Conservation (phyloP, 1,284 basidiomycete species). For the Ustilago cynodontis region DNA sequence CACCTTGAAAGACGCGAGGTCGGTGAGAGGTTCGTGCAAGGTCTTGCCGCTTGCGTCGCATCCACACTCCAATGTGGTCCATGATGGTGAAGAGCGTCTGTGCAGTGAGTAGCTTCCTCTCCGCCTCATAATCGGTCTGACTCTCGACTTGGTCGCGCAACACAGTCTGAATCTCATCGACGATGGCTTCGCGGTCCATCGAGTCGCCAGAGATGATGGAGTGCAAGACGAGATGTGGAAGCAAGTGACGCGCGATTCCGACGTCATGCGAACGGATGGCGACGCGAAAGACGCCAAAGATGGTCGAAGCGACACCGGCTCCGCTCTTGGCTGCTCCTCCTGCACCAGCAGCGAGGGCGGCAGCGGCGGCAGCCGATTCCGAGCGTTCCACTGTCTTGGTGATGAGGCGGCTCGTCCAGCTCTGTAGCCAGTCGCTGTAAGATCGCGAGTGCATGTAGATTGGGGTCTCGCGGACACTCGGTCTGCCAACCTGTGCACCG, state of each 20-base stretch:
- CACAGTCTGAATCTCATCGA: constrained; percentile 82
- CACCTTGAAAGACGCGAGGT: constrained; percentile 35
- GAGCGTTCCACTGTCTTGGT: constrained; percentile 68
- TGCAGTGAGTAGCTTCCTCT: constrained; percentile 71
- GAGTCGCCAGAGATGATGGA: constrained; percentile 83
- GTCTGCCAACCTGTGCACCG: constrained; percentile 52
- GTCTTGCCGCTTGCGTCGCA: constrained; percentile 73
- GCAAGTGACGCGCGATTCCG: constrained; percentile 85
- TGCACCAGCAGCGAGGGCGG: constrained; percentile 13
- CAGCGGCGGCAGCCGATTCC: constrained; percentile 17
- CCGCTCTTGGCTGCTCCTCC: constrained; percentile 61
- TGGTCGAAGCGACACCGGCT: constrained; percentile 70
- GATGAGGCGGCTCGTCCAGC: constrained; percentile 90
- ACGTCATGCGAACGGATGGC: constrained; percentile 90
- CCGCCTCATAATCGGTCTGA: constrained; percentile 48
- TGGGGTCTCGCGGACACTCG: constrained; percentile 48
- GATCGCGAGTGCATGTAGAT: constrained; percentile 81
- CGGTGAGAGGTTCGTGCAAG: constrained; percentile 42
- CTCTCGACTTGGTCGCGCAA: constrained; percentile 83
- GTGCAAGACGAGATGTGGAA: constrained; percentile 92
- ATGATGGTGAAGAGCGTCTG: constrained; percentile 93
- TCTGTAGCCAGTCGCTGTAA: constrained; percentile 95
- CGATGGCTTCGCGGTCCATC: constrained; percentile 75
- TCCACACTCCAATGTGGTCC: constrained; percentile 94
- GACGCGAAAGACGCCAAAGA: constrained; percentile 85